These are phyloP conservation scores for Gossypium stocksii DNA, from an alignment of 345 rosid genomes.

Conservation along the genomic window DNA sequence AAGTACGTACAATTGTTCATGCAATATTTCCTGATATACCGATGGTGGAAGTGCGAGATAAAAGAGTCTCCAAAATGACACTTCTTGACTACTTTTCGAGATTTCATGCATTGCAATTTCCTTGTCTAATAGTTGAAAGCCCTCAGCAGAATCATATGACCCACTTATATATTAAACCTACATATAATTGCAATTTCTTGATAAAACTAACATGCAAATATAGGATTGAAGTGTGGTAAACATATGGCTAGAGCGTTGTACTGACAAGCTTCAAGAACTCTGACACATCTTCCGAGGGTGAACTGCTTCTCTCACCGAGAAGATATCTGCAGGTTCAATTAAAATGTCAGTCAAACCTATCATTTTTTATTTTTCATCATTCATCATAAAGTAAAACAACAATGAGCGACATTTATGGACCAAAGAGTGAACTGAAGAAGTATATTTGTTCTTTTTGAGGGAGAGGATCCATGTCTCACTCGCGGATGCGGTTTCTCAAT, in stretches of 20 bases:
- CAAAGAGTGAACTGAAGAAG: neutral
- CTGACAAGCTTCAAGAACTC: neutral
- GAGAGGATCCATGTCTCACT: constrained; percentile 37
- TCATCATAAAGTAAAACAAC: constrained; percentile 8
- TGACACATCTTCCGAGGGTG: neutral
- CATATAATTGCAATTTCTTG: neutral
- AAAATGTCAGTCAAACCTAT: constrained; percentile 7
- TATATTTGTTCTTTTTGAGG: neutral
- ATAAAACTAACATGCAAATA: neutral
- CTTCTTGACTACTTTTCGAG: too few species aligned
- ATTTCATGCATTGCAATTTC: neutral
- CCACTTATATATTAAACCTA: neutral
- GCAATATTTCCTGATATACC: neutral
- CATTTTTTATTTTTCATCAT: neutral
- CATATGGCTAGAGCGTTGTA: neutral
- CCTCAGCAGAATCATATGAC: neutral
- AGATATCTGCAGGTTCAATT: constrained; percentile 13
- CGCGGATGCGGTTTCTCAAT: constrained; percentile 60
- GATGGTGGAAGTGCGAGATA: neutral
- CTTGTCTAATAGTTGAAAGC: neutral
- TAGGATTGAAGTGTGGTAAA: neutral
- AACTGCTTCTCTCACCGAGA: neutral
- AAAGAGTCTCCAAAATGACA: neutral
- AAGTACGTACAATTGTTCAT: neutral
- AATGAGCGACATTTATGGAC: neutral